Percentiles rank a stretch among this genome's conserved stretches.
Conservation (phyloP, 2,329 filamentous ascomycete genomes). For the Lasiodiplodia gonubiensis region DNA sequence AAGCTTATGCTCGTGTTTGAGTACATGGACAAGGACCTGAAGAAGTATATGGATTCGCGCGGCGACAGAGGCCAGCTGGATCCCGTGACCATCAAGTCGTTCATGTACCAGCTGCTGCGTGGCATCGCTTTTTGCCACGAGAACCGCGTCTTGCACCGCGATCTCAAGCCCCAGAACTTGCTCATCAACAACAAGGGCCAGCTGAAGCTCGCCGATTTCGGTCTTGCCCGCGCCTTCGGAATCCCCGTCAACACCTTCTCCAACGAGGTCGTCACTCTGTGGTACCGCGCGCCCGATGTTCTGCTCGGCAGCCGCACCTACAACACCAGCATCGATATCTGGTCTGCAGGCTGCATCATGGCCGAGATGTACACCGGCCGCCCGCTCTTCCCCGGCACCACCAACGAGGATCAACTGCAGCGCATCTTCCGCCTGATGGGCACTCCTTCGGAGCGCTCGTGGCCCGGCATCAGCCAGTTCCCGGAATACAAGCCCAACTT, state of each 20-base stretch:
- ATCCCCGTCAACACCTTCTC: conserved; percentile 98
- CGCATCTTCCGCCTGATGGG: conserved; percentile 99
- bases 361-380: conserved; percentile 98
- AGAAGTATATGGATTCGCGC: conserved; percentile 97
- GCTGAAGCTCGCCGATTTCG: conserved; percentile 93
- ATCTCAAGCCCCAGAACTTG: conserved; percentile 94
- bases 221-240: conserved; percentile 89
- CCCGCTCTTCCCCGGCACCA: conserved; percentile 94
- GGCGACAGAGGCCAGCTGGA: conserved; percentile 90
- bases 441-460: conserved; percentile 91
- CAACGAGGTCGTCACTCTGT: conserved; percentile 96
- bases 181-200: conserved; percentile 91
- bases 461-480: conserved; percentile 93
- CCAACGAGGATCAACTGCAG: conserved; percentile 95
- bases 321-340: conserved; percentile 99
- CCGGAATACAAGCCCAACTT: conserved; percentile 98
- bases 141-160: conserved; percentile 92
- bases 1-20: conserved; percentile 99
- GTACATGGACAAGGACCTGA: conserved; percentile 97
- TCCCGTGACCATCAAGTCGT: conserved; percentile 91
- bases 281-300: conserved; percentile 97
- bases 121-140: conserved; percentile 98
- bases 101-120: conserved; percentile 96
- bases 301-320: conserved; percentile 93
- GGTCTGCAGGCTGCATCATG: conserved; percentile 99